Conservation (phyloP, 345 rosid genomes). For the Abelmoschus esculentus region DNA sequence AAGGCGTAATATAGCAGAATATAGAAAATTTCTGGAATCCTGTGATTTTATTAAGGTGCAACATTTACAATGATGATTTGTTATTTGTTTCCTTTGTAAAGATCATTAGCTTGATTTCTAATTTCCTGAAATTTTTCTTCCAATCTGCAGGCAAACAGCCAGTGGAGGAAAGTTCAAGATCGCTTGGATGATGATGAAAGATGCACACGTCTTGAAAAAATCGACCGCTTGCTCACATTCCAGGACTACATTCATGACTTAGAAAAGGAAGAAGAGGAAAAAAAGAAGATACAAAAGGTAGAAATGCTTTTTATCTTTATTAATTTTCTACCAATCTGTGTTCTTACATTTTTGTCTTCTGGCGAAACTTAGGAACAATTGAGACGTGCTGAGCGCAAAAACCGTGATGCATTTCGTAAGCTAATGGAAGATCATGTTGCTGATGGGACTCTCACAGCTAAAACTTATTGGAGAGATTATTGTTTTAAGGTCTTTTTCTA, state of each 20-base stretch:
- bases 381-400: constrained; percentile 85
- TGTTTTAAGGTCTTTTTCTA: constrained; percentile 55
- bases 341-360: not conserved
- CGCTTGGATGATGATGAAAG: constrained; percentile 92
- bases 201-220: constrained; percentile 74
- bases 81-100: not conserved
- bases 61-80: constrained; percentile 3
- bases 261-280: constrained; percentile 90
- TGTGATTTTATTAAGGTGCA: constrained; percentile 93
- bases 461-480: constrained; percentile 81
- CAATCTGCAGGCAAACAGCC: constrained; percentile 63
- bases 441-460: constrained; percentile 72
- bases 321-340: not conserved
- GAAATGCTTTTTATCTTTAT: constrained; percentile 11
- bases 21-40: constrained; percentile 64
- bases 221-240: constrained; percentile 73
- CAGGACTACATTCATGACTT: constrained; percentile 86
- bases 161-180: constrained; percentile 90
- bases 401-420: constrained; percentile 75
- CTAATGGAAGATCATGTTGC: constrained; percentile 75
- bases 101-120: not conserved
- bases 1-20: constrained; percentile 53
- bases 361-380: constrained; percentile 59
- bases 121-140: constrained; percentile 15
- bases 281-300: constrained; percentile 86